phyloP scores from a whole-genome alignment of 106 monocot species.

The Platanthera guangdongensis region DNA sequence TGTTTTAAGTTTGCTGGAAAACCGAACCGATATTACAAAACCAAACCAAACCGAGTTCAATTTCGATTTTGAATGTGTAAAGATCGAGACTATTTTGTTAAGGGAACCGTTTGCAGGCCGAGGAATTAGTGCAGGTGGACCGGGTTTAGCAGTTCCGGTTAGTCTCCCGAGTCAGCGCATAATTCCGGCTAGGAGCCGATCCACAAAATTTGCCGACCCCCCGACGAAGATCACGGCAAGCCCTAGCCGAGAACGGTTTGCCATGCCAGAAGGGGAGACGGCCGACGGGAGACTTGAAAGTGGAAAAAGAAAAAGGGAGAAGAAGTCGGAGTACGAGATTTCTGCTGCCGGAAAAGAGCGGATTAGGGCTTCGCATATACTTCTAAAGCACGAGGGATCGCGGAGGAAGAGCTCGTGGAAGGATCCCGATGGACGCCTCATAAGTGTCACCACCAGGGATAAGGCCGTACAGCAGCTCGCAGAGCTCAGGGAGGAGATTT shows the following conservation, averaged over 20 bases:
- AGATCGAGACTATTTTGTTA: no score
- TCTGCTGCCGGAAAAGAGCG: conserved; percentile 10
- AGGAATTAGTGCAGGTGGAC: no score
- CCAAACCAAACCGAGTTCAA: no score
- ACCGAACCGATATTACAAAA: no score
- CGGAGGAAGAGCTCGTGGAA: conserved; percentile 64
- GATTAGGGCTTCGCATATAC: conserved; percentile 55
- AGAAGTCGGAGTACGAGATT: neutral
- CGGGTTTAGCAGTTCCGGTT: no score
- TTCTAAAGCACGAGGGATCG: conserved; percentile 65
- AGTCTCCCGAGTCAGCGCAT: no score
- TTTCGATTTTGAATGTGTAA: no score
- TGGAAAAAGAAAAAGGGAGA: conserved; percentile 9
- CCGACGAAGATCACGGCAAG: neutral
- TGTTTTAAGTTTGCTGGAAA: no score
- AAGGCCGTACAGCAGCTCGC: conserved; percentile 37
- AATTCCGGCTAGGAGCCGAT: no score
- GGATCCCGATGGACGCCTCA: conserved; percentile 48
- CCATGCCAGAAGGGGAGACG: neutral
- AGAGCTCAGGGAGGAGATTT: conserved; percentile 37
- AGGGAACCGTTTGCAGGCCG: no score
- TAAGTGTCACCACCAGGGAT: conserved; percentile 40
- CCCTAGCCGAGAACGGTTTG: neutral
- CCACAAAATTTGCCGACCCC: neutral
- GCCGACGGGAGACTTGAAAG: neutral